Evolutionary conservation across 805 yeast species (phyloP).

Genomic region (Metschnikowia lachancei): DNA sequence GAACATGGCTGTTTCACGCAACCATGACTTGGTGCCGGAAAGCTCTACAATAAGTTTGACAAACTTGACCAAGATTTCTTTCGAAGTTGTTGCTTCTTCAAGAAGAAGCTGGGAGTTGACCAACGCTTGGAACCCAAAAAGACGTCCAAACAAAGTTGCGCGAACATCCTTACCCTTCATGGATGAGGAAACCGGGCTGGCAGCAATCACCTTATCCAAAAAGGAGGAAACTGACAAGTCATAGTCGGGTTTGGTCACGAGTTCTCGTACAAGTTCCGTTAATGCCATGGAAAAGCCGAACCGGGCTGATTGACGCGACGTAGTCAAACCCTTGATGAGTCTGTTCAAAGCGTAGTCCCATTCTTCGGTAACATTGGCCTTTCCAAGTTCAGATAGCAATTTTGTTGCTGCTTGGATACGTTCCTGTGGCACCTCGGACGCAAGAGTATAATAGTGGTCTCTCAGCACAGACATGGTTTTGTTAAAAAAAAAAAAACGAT

Average conservation of each 20-base stretch:
- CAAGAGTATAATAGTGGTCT: conserved; percentile 74
- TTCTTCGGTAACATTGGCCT: conserved; percentile 47
- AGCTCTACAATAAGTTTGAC: conserved; percentile 52
- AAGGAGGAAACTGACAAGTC: conserved; percentile 33
- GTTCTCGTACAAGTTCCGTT: conserved; percentile 55
- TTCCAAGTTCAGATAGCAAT: conserved; percentile 57
- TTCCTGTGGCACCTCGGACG: conserved; percentile 72
- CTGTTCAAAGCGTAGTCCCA: conserved; percentile 82
- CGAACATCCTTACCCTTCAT: conserved; percentile 82
- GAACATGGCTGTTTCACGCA: conserved; percentile 75
- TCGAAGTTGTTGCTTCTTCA: conserved; percentile 17
- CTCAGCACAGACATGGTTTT: conserved; percentile 52
- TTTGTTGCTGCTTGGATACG: conserved; percentile 69
- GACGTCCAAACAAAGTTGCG: conserved; percentile 72
- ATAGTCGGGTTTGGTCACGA: conserved; percentile 30
- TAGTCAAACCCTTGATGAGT: conserved; percentile 74
- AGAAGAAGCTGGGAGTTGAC: conserved; percentile 44
- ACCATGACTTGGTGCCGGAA: conserved; percentile 72
- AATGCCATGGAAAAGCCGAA: conserved; percentile 86
- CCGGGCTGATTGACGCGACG: conserved; percentile 80
- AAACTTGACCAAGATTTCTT: conserved; percentile 39
- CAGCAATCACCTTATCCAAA: conserved; percentile 40
- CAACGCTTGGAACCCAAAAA: conserved; percentile 80
- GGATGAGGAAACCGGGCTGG: conserved; percentile 31
- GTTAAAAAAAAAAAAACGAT: not conserved